A percentile compares a stretch with the other conserved stretches of the same genome.
Conservation (phyloP, 345 rosid species). For the Murraya koenigii region DNA sequence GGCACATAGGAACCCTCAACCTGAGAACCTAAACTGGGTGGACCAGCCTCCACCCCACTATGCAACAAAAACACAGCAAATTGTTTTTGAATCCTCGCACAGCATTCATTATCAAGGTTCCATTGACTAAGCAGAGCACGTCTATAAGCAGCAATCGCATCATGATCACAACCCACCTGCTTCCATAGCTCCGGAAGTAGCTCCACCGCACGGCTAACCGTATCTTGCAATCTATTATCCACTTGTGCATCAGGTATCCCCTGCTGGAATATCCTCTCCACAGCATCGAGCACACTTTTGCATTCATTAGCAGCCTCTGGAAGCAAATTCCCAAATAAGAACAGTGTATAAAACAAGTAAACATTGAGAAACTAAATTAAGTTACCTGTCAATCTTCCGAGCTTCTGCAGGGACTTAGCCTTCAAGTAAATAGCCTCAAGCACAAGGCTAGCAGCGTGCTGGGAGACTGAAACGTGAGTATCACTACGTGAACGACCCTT, state of each 20-base stretch:
- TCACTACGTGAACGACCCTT: slow-evolving; percentile 55
- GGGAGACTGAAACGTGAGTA: slow-evolving; percentile 46
- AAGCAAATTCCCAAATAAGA: slow-evolving; percentile 25
- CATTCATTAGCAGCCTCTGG: slow-evolving; percentile 90
- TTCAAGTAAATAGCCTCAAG: slow-evolving; percentile 90
- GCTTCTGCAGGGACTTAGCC: slow-evolving; percentile 92
- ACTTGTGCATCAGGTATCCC: slow-evolving; percentile 85
- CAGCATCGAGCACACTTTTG: slow-evolving; percentile 82
- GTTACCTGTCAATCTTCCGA: slow-evolving; percentile 69
- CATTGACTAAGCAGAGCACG: slow-evolving; percentile 85
- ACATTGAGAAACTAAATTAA: no score
- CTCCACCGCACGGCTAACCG: slow-evolving; percentile 86
- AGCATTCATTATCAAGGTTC: slow-evolving; percentile 72
- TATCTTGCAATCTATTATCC: slow-evolving; percentile 70
- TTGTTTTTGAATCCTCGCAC: slow-evolving; percentile 82
- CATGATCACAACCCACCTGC: slow-evolving; percentile 62
- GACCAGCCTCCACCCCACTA: slow-evolving; percentile 79
- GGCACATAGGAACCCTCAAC: slow-evolving; percentile 78
- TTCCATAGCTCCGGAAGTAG: slow-evolving; percentile 84
- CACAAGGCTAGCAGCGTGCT: slow-evolving; percentile 80
- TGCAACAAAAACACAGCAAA: slow-evolving; percentile 83
- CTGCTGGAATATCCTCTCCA: slow-evolving; percentile 76
- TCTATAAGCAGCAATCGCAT: slow-evolving; percentile 77
- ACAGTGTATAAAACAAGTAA: background rate
- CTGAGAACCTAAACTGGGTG: slow-evolving; percentile 77